A percentile compares a stretch with the other conserved stretches of the same genome.
These are phyloP conservation scores for Vanderwaltozyma polyspora DNA, from an alignment of 805 yeast species.

Conservation along the genomic window DNA sequence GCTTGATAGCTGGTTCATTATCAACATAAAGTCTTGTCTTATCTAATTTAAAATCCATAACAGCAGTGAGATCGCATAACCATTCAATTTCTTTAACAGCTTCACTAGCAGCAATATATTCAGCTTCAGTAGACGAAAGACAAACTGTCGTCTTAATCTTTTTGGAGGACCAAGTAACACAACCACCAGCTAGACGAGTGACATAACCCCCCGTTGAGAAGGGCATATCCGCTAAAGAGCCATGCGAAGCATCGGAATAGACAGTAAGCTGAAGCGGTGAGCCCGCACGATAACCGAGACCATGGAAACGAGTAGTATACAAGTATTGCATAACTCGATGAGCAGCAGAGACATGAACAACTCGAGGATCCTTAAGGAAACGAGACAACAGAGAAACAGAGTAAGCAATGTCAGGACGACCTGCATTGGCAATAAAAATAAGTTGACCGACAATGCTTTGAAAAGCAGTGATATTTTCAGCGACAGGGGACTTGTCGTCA, in stretches of 20 bases:
- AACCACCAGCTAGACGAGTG: constrained; percentile 4
- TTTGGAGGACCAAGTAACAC: constrained; percentile 8
- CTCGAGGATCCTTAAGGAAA: constrained; percentile 4
- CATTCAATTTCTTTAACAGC: constrained; percentile 5
- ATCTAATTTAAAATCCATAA: not conserved
- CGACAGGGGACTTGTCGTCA: not conserved
- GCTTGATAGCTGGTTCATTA: constrained; percentile 3
- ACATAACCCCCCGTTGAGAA: constrained; percentile 8
- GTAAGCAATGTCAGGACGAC: constrained; percentile 8
- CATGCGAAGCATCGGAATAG: constrained; percentile 7
- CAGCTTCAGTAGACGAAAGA: constrained; percentile 7
- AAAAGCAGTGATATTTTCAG: not conserved
- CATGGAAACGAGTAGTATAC: constrained; percentile 2
- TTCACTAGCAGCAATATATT: constrained; percentile 6
- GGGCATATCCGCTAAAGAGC: constrained; percentile 3
- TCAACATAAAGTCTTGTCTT: constrained; percentile 2
- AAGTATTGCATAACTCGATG: constrained; percentile 3
- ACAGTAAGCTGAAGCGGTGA: not conserved
- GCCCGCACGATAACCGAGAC: constrained; percentile 1
- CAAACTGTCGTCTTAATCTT: constrained; percentile 4
- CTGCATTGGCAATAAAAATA: constrained; percentile 5
- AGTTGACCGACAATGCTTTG: constrained; percentile 4
- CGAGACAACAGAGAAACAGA: constrained; percentile 3
- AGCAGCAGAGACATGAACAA: constrained; percentile 3
- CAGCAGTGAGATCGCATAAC: constrained; percentile 2